Base-by-base conservation (phyloP, 2,329 filamentous ascomycete genomes). In the Colletotrichum liaoningense region DNA sequence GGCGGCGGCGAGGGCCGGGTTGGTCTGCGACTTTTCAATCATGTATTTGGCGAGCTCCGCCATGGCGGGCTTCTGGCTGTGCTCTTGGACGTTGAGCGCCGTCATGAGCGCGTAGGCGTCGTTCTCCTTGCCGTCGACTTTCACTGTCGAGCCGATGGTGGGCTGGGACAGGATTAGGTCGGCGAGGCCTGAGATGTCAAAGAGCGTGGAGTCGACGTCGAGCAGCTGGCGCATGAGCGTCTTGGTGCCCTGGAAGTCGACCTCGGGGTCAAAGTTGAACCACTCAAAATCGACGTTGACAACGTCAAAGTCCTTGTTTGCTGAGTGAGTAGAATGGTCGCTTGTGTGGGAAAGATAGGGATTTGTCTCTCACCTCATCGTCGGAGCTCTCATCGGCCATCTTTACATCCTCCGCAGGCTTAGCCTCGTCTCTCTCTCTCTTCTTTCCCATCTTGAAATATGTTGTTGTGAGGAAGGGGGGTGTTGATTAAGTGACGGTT, bases 251-350 rank as follows among this genome's bases (percentile, higher is more conserved):
- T 98, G 96, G 83, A 98, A 98, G 83, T 99, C 97, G 78, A 97
- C 89, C 8, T 93, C 91, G 2, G 94, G 88, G 78, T 97, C 93
- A 75, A 96, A 97, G 84, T 98, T 97, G 86, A 98, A 99, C 94
- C 95, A 98, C 86, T 99, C 97, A 79, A 99, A 99, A 77, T 98
- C 96, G 71, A 98, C 95, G 80, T 98, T 93, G 76, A 99, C 91
- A 82, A 96, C 93, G 81, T 98, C 94, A 79, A 95, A 93, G 79
- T 98, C 94, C 94, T 97, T 97, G 67, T 24, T 3, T n/a, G 1
- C 42, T n/a, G 6, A 46, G 30, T 6, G 49, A 69, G 74, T 72
- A 63, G 52, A 77, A 72, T n/a, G 52, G 35, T 33, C 33, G 30
- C 59, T 22, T 14, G 38, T 42, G 4, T 49, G 67, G 62, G n/a